Base-by-base conservation (phyloP, 2,329 filamentous ascomycete species). In the Exophiala aquamarina region DNA sequence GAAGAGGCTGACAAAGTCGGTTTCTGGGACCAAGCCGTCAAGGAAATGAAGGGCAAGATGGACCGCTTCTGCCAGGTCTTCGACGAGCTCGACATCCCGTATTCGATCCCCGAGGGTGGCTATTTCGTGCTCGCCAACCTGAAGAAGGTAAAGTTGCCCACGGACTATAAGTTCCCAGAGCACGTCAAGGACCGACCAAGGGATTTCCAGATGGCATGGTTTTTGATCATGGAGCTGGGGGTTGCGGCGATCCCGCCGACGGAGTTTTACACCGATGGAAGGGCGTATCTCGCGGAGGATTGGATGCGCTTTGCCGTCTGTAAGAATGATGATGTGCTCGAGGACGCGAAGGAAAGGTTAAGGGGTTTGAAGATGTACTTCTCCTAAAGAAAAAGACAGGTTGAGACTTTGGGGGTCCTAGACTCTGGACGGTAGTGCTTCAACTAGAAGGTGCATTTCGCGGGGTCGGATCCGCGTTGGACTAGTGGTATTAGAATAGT, bases 71-170 rank as follows among this genome's bases (percentile, higher is more conserved):
- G 92, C 66, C 76, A 86, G 52, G 74, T 92, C 32, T 92, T 87
- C 74, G 74, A 81, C 40, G 87, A 92, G 70, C 77, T 92, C 5
- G 80, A 76, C 13, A 74, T 92, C 40, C 86, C 86, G 66, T 95
- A 92, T 73, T 92, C 89, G 1, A 86, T 95, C 50, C 93, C 93
- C 3, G 91, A 98, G 68, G 93, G 93, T 43, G 93, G 93, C 15
- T 98, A 98, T 74, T 98, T 98, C 64, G 89, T 98, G 31, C 81
- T 98, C 43, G 93, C 89, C 55, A 98, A 98, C 72, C 84, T 97
- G 77, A 76, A 81, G 47, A 91, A 92, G 65, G 89, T 98, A 47
- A 82, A 87, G 65, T 66, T 98, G 4, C 93, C 93, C 0, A 78
- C 77, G 3, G 83, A 84, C 64, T 98, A 97, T 67, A 80, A 85